phyloP scores from a whole-genome alignment of 352 stramenopile species.

The Salisapilia sapeloensis region DNA sequence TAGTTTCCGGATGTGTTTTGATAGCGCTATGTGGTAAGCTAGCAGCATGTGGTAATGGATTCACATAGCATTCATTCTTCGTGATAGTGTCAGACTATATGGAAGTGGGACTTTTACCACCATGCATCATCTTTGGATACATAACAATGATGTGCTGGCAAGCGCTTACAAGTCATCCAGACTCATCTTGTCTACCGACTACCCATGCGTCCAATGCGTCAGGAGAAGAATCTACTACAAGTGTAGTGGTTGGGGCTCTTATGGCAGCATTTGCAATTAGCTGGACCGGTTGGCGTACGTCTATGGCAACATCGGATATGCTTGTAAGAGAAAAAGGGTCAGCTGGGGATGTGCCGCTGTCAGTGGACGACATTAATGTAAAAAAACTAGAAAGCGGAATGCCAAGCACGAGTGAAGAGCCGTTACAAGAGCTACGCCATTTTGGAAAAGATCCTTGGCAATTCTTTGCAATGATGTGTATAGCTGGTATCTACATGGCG shows the following conservation, averaged over 20 bases:
- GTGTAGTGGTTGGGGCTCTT: slow-evolving; percentile 27
- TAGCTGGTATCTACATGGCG: slow-evolving; percentile 86
- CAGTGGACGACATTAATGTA: slow-evolving; percentile 45
- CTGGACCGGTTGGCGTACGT: slow-evolving; percentile 57
- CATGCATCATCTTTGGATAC: slow-evolving; percentile 54
- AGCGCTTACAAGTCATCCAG: slow-evolving; percentile 33
- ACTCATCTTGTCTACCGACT: slow-evolving; percentile 18
- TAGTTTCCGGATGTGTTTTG: slow-evolving; percentile 49
- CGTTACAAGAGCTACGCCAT: neutral
- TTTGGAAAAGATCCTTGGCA: slow-evolving; percentile 76
- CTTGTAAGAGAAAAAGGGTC: slow-evolving; percentile 47
- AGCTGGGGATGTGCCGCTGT: too few species aligned
- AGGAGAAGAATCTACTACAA: slow-evolving; percentile 9
- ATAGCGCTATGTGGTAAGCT: slow-evolving; percentile 47
- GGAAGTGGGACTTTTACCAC: slow-evolving; percentile 55
- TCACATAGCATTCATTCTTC: neutral
- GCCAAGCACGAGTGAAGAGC: slow-evolving; percentile 8
- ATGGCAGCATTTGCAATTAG: slow-evolving; percentile 44
- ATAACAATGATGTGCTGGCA: slow-evolving; percentile 67
- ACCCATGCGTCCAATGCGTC: slow-evolving; percentile 3
- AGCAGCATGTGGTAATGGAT: neutral
- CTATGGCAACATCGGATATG: slow-evolving; percentile 26
- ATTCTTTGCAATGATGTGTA: slow-evolving; percentile 86
- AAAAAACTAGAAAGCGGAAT: slow-evolving; percentile 29
- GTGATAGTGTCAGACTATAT: slow-evolving; percentile 42